A percentile compares a stretch with the other conserved stretches of the same genome.
phyloP scores from a whole-genome alignment of 139 green algal genomes.

The Dunaliella sp. region DNA sequence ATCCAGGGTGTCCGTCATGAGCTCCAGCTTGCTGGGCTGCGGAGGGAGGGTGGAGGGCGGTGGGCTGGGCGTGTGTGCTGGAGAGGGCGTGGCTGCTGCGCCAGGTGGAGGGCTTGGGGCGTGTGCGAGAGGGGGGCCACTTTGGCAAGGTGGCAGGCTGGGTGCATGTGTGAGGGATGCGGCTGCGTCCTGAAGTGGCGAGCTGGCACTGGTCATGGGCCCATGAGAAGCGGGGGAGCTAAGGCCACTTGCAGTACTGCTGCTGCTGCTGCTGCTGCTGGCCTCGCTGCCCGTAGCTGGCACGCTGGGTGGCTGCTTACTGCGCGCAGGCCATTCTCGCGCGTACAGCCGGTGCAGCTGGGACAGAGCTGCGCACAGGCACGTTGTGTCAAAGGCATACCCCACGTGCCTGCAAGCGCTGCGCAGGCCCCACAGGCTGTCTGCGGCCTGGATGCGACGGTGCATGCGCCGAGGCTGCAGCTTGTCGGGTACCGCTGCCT shows the following conservation, averaged over 20 bases:
- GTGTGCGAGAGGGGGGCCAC: no score
- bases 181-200: no score
- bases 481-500: background rate
- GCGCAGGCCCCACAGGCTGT: background rate
- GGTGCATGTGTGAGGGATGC: no score
- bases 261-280: background rate
- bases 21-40: background rate
- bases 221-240: no score
- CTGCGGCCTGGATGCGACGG: background rate
- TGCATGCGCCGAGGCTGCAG: background rate
- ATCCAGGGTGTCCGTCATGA: background rate
- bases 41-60: no score
- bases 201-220: background rate
- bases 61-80: background rate
- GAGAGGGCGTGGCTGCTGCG: background rate
- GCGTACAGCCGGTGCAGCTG: background rate
- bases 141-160: no score
- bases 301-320: background rate
- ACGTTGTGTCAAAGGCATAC: background rate
- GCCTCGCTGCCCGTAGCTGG: background rate
- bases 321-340: background rate
- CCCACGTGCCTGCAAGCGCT: no score
- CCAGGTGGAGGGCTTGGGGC: background rate
- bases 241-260: no score
- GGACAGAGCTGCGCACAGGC: background rate